These are phyloP conservation scores for Naegleria lovaniensis DNA, from an alignment of 208 protist genomes.

Conservation along the genomic window DNA sequence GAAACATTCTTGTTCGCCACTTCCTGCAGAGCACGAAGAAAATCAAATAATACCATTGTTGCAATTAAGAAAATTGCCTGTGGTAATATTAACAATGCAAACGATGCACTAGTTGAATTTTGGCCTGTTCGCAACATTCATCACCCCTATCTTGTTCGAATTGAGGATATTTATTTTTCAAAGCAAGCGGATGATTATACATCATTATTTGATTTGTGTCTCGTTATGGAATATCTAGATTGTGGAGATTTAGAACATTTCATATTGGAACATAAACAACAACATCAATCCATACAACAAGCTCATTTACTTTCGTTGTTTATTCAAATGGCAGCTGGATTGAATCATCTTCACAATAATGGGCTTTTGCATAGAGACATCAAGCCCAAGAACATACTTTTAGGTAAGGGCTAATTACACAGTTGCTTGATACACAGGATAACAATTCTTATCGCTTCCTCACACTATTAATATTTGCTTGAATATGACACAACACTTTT, in stretches of 20 bases:
- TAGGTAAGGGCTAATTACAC: not conserved
- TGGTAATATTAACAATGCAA: not conserved
- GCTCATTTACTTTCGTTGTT: not conserved
- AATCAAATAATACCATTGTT: not conserved
- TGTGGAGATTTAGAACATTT: not conserved
- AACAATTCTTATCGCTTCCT: too few species aligned
- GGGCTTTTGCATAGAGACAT: not conserved
- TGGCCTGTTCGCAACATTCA: not conserved
- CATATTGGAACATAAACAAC: not conserved
- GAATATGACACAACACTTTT: too few species aligned
- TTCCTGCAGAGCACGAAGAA: not conserved
- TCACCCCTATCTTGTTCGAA: not conserved
- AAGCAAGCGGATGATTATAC: not conserved
- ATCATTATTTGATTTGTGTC: not conserved
- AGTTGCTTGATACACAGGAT: too few species aligned
- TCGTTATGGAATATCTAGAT: not conserved
- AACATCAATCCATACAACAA: not conserved
- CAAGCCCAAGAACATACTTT: not conserved
- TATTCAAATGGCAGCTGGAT: not conserved
- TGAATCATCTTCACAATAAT: not conserved
- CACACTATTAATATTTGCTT: too few species aligned
- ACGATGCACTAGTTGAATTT: not conserved
- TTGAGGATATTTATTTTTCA: not conserved
- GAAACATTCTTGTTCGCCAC: too few species aligned
- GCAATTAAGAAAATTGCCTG: not conserved